Evolutionary conservation across 306 rosid genomes (phyloP).

Genomic region (Gynostemma pentaphyllum): DNA sequence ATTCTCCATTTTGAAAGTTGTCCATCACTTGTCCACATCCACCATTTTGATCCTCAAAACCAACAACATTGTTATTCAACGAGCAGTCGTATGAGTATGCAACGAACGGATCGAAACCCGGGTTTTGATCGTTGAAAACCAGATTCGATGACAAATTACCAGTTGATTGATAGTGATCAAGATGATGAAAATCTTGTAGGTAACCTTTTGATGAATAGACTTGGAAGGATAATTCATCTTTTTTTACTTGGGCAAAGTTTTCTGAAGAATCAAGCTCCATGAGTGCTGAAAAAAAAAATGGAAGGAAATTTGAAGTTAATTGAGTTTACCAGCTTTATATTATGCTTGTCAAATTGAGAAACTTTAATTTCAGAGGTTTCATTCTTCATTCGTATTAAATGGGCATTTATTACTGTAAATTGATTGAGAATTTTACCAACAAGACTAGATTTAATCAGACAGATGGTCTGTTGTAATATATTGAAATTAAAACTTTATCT

Average conservation of each 20-base stretch:
- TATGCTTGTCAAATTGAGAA: neutral
- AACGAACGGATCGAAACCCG: constrained; percentile 28
- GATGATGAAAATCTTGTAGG: constrained; percentile 57
- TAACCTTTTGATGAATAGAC: constrained; percentile 33
- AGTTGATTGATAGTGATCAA: constrained; percentile 34
- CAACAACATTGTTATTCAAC: constrained; percentile 13
- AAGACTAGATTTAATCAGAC: neutral
- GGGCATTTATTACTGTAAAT: neutral
- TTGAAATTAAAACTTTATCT: too few relatives aligned
- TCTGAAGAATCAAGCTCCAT: constrained; percentile 47
- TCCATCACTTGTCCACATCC: constrained; percentile 38
- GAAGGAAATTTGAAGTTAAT: neutral
- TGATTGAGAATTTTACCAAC: neutral
- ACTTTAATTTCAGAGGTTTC: constrained; percentile 21
- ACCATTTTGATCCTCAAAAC: constrained; percentile 15
- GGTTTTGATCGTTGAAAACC: constrained; percentile 25
- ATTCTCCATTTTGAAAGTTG: constrained; percentile 37
- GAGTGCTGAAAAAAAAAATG: constrained; percentile 21
- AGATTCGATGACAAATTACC: constrained; percentile 44
- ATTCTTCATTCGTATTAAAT: constrained; percentile 4
- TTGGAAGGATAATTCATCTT: constrained; percentile 33
- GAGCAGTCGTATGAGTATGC: constrained; percentile 20
- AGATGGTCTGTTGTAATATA: too few relatives aligned
- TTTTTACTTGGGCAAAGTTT: constrained; percentile 25
- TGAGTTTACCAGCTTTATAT: neutral